Conservation (phyloP, 2,329 filamentous ascomycete genomes). For the Trichoderma sp. region DNA sequence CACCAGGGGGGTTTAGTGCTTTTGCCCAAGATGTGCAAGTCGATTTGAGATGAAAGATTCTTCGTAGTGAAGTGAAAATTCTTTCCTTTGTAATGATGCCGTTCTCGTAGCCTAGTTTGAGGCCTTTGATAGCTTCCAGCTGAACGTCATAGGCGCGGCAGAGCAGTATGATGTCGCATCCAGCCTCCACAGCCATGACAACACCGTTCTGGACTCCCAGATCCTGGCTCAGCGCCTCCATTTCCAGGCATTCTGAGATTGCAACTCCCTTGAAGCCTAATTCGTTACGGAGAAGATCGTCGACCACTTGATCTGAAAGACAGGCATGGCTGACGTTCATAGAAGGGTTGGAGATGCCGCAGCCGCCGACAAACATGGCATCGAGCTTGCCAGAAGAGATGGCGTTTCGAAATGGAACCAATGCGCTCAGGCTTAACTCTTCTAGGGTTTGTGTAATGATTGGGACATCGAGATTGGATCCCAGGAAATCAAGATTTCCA, state of each 20-base stretch:
- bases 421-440: conserved; percentile 85
- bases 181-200: conserved; percentile 96
- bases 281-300: conserved; percentile 84
- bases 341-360: conserved; percentile 86
- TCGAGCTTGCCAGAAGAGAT: conserved; percentile 81
- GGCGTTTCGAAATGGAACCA: conserved; percentile 90
- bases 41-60: conserved; percentile 80
- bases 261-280: conserved; percentile 90
- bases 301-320: conserved; percentile 88
- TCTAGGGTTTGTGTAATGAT: conserved; percentile 95
- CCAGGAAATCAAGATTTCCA: conserved; percentile 90
- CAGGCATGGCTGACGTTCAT: conserved; percentile 97
- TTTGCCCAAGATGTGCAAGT: conserved; percentile 89
- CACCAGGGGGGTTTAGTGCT: conserved; percentile 83
- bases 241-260: conserved; percentile 93
- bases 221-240: conserved; percentile 94
- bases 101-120: conserved; percentile 88
- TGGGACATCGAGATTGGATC: conserved; percentile 87
- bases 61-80: conserved; percentile 76
- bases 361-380: conserved; percentile 94
- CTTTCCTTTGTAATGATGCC: conserved; percentile 82
- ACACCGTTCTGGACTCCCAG: conserved; percentile 97
- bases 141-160: conserved; percentile 88
- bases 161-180: conserved; percentile 87
- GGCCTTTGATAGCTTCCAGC: conserved; percentile 85